Percentiles rank a stretch among this genome's conserved stretches.
Evolutionary conservation across 2,329 filamentous ascomycete genomes (phyloP).

Genomic region (Aspergillus brunneoviolaceus): DNA sequence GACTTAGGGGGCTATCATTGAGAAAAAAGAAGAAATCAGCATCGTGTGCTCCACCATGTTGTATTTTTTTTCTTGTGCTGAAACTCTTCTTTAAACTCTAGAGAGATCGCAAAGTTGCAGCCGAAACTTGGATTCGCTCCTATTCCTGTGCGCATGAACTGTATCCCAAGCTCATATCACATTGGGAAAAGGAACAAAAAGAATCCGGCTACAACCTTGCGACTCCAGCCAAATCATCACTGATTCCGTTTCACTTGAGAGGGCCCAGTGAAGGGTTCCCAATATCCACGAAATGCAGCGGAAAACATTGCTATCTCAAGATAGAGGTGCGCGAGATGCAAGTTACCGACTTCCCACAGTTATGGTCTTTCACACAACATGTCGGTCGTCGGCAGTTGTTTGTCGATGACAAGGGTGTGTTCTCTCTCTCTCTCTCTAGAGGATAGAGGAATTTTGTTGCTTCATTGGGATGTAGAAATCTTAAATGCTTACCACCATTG

Average conservation of each 20-base stretch:
- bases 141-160: slow-evolving; percentile 22
- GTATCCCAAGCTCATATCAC: background rate
- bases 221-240: slow-evolving; percentile 57
- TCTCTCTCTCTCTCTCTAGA: slow-evolving; percentile 8
- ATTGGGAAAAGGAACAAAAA: background rate
- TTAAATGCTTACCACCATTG: slow-evolving; percentile 60
- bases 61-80: slow-evolving; percentile 63
- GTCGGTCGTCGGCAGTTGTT: slow-evolving; percentile 39
- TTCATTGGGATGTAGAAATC: slow-evolving; percentile 38
- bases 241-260: slow-evolving; percentile 20
- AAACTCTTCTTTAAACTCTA: slow-evolving; percentile 68
- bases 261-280: slow-evolving; percentile 32
- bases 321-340: slow-evolving; percentile 22
- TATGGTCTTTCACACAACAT: slow-evolving; percentile 32
- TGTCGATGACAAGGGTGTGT: slow-evolving; percentile 17
- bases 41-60: slow-evolving; percentile 69
- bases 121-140: slow-evolving; percentile 48
- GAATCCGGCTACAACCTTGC: slow-evolving; percentile 47
- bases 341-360: slow-evolving; percentile 20
- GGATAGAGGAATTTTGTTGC: background rate
- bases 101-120: slow-evolving; percentile 57
- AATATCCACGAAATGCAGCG: slow-evolving; percentile 37
- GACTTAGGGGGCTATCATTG: slow-evolving; percentile 99
- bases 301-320: slow-evolving; percentile 25
- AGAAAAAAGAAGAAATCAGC: slow-evolving; percentile 88